Evolutionary conservation across 1,139 yeast genomes (phyloP), one percentile per base, ranked within the genome.

Genomic region (Pichia sp.): DNA sequence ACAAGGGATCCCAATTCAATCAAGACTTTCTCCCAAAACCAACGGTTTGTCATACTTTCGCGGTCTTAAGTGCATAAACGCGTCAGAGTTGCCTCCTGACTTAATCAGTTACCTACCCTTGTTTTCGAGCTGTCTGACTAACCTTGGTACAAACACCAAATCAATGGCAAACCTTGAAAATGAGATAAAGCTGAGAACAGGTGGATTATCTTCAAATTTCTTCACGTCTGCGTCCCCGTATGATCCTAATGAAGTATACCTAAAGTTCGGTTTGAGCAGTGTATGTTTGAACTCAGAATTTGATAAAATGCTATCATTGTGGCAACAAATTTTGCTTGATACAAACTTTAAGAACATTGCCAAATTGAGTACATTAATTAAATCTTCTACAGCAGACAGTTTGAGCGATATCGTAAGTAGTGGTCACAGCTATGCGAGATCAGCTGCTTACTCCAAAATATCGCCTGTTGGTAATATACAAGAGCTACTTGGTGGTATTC

Each of bases 351-450:
- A 74, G 23, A 87, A 87, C 50, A 74, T 83, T 54, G 86, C 85
- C 52, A 93, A 92, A 65, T 75, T 93, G 57, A 76, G 81, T 59
- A 83, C 89, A 1, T 74, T 93, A 60, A 81, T 95, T 47, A 87
- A 86, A 63, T 80, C 85, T 52, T 71, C 85, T 67, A 87, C 89
- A 0, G 87, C 92, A 46, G 92, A 90, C 63, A 90, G 88, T 64
- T 75, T 90, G 62, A 84, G 90, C 63, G 75, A 79, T 10, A 80
- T 90, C 52, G 93, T 97, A 6, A 95, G 92, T 58, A 76, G 87
- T 51, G 99, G 99, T 0, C 98, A 93, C 67, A 76, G 86, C 1
- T 92, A 79, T 70, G 97, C 98, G 1, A 79, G 84, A 61, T 77
- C 84, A 5, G 81, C 75, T 62, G 85, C 96, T 4, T 75, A 81